Conservation (phyloP, 2,329 filamentous ascomycete genomes). For the Fusarium nodosum region DNA sequence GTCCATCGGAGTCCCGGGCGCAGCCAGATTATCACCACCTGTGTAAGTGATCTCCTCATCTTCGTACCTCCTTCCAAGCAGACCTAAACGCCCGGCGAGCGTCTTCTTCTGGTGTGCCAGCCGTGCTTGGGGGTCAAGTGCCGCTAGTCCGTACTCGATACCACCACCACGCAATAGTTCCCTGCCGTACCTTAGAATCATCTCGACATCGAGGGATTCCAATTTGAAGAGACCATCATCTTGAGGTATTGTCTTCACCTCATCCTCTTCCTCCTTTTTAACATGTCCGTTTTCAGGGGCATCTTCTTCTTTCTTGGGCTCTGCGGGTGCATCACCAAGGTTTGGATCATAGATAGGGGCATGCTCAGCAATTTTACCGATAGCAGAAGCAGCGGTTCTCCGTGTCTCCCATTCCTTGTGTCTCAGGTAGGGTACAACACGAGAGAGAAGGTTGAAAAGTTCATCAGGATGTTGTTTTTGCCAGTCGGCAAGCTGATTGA, state of each 20-base stretch:
- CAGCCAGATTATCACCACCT: slow-evolving; percentile 62
- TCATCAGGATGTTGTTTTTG: slow-evolving; percentile 99
- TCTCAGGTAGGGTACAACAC: slow-evolving; percentile 94
- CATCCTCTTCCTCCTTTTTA: slow-evolving; percentile 75
- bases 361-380: slow-evolving; percentile 93
- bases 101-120: slow-evolving; percentile 92
- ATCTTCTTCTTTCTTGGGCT: slow-evolving; percentile 57
- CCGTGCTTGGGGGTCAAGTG: slow-evolving; percentile 83
- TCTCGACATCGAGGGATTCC: slow-evolving; percentile 80
- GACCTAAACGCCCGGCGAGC: slow-evolving; percentile 82
- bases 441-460: slow-evolving; percentile 91
- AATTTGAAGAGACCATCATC: slow-evolving; percentile 77
- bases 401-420: slow-evolving; percentile 98
- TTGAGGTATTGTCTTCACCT: slow-evolving; percentile 58
- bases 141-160: slow-evolving; percentile 86
- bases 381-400: slow-evolving; percentile 91
- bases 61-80: slow-evolving; percentile 86
- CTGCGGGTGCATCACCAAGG: slow-evolving; percentile 70
- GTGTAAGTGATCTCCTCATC: slow-evolving; percentile 79
- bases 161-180: slow-evolving; percentile 87
- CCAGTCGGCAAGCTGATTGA: slow-evolving; percentile 95
- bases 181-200: slow-evolving; percentile 86
- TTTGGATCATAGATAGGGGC: slow-evolving; percentile 92
- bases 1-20: slow-evolving; percentile 63
- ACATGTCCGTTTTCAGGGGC: slow-evolving; percentile 57